phyloP scores from a whole-genome alignment of 2,329 filamentous ascomycete species.

The Hymenotorrendiella dingleyae region DNA sequence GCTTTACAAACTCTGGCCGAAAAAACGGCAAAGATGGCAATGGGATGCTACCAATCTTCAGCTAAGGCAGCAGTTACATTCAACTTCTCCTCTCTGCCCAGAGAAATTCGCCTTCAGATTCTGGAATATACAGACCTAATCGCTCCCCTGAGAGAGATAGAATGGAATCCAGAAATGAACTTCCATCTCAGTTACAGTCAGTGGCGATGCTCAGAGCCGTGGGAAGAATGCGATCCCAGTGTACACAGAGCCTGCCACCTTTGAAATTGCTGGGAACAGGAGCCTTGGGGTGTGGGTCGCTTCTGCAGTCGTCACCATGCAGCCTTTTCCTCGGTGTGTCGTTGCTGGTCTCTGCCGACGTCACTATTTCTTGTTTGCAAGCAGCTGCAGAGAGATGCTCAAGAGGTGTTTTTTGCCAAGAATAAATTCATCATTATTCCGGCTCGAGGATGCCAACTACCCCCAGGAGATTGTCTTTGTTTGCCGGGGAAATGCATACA shows the following conservation, averaged over 20 bases:
- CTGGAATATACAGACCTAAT: slow-evolving; percentile 23
- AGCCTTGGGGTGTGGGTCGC: slow-evolving; percentile 1
- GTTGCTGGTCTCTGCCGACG: slow-evolving; percentile 13
- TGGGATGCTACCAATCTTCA: too few species aligned
- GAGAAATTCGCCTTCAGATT: slow-evolving; percentile 18
- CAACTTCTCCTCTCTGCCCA: slow-evolving; percentile 16
- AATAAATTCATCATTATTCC: slow-evolving; percentile 14
- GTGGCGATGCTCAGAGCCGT: too few species aligned
- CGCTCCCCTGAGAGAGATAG: slow-evolving; percentile 15
- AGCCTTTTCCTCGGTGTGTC: slow-evolving; percentile 12
- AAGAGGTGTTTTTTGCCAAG: slow-evolving; percentile 7
- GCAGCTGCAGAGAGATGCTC: slow-evolving; percentile 5
- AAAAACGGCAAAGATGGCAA: not conserved
- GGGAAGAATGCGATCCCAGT: not conserved
- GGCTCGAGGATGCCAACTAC: not conserved
- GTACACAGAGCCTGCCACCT: too few species aligned
- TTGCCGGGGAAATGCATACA: too few species aligned
- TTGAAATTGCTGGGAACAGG: too few species aligned
- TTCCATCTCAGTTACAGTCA: not conserved
- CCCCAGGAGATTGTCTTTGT: not conserved
- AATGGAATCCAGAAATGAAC: slow-evolving; percentile 11
- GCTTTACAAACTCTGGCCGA: not conserved
- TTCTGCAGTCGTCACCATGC: slow-evolving; percentile 13
- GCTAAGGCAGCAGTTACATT: not conserved
- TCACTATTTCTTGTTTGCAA: slow-evolving; percentile 15